Evolutionary conservation across 2,329 filamentous ascomycete genomes (phyloP).

Genomic region (Ophiostoma ulmi): DNA sequence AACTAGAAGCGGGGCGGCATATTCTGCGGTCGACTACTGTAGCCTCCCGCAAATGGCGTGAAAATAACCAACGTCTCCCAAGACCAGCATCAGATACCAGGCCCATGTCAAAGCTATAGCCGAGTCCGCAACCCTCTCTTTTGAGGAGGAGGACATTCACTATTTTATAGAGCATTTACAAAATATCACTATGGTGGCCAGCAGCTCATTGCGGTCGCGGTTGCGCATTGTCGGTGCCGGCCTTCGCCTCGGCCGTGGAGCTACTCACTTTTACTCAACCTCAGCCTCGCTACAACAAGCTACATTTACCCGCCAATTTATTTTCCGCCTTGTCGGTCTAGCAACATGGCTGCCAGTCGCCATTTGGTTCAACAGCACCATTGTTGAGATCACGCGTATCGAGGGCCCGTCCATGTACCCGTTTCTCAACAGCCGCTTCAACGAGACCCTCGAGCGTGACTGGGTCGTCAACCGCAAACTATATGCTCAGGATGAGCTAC

Average conservation of each 20-base stretch:
- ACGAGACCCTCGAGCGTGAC: conserved; percentile 51
- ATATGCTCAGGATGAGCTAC: conserved; percentile 52
- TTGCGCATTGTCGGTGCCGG: not conserved
- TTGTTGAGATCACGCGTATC: conserved; percentile 55
- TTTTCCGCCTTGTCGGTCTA: conserved; percentile 47
- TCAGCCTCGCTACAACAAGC: conserved; percentile 4
- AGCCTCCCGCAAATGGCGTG: not conserved
- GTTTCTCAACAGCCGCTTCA: conserved; percentile 62
- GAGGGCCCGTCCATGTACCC: conserved; percentile 70
- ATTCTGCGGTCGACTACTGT: not conserved
- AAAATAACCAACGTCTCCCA: not conserved
- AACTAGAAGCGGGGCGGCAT: conserved; percentile 11
- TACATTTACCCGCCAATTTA: conserved; percentile 37
- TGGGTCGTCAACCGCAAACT: conserved; percentile 56
- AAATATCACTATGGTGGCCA: not conserved
- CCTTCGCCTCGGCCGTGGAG: not conserved
- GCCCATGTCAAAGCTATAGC: conserved; percentile 15
- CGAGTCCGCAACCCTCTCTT: not conserved
- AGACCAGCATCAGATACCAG: not conserved
- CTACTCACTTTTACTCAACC: not conserved
- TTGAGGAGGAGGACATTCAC: not conserved
- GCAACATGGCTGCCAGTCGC: conserved; percentile 59
- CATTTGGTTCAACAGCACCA: conserved; percentile 56
- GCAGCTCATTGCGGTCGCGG: conserved; percentile 23
- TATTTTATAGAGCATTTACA: no score